Evolutionary conservation across 495 filamentous ascomycete species (phyloP).

Genomic region (Talaromyces wortmannii): DNA sequence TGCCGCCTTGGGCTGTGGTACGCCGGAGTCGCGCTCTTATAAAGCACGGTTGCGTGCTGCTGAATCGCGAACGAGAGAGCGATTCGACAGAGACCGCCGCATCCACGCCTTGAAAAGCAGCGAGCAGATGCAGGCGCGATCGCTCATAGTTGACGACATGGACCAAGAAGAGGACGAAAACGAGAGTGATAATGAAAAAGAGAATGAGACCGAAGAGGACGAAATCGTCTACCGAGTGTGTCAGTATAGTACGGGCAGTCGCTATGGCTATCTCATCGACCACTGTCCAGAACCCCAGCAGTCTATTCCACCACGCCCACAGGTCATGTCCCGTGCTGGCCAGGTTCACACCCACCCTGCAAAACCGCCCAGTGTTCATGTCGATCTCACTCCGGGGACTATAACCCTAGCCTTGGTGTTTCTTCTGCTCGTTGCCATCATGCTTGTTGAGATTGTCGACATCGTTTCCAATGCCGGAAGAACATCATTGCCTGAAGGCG

Average conservation of each 20-base stretch:
- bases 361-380: not conserved
- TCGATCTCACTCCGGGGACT: not conserved
- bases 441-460: not conserved
- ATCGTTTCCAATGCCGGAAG: not conserved
- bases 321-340: not conserved
- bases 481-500: not conserved
- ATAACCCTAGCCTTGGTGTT: not conserved
- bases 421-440: not conserved
- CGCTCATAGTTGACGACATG: not conserved
- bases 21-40: too few species aligned
- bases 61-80: not conserved
- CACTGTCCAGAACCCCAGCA: not conserved
- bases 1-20: not conserved
- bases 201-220: not conserved
- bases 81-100: not conserved
- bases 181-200: not conserved
- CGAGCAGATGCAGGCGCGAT: too few species aligned
- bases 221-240: not conserved
- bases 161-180: not conserved
- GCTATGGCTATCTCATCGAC: constrained; percentile 1
- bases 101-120: not conserved
- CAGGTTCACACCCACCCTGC: not conserved
- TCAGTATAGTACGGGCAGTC: not conserved
- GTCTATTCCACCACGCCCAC: not conserved
- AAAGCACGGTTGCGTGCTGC: too few species aligned